Base-by-base conservation (phyloP, 352 stramenopile species). In the Albugo laibachii region DNA sequence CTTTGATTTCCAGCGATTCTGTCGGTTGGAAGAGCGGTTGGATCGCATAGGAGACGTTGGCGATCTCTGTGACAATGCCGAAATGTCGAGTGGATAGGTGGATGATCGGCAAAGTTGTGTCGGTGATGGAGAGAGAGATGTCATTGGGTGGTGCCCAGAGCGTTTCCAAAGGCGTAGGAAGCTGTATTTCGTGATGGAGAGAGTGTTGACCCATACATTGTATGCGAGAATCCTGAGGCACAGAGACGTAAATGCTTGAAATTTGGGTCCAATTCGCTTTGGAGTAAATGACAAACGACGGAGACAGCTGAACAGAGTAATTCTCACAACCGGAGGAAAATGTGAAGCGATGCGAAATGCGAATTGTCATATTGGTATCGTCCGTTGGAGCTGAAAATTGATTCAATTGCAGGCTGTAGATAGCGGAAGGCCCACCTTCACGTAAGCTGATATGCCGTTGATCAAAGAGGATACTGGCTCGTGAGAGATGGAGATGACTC, bases 281-380 rank as follows among this genome's bases (percentile, higher is more conserved):
- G 3, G 38, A 19, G 8, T 43, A 24, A 3, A 43, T 8, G 24
- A 24, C 38, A 8, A 10, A 87, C 36, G 13, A 18, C 38, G 13
- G 48, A 40, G 2, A 55, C 18, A 6, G 20, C 46, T n/a, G 54
- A 65, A 66, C 71, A 84, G 50, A 78, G 80, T 4, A 37, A 53
- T 2, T 52, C 6, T 2, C 56, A 54, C 45, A 87, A 87, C 0
- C 52, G 16, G 0, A 76, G 43, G 15, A 39, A 41, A 4, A 53
- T 44, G 2, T 71, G 74, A 0, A 62, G 51, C 11, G 82, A 13
- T 0, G 31, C 15, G 5, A 81, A 24, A 24, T 43, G 8, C 16
- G 38, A 19, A 43, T 43, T 24, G 3, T 43, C 38, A 43, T 10
- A 10, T 24, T 3, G 3, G 38, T 24, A 8, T 43, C 16, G 38